Base-by-base conservation (phyloP, 495 filamentous ascomycete genomes). In the Collariella sp. region DNA sequence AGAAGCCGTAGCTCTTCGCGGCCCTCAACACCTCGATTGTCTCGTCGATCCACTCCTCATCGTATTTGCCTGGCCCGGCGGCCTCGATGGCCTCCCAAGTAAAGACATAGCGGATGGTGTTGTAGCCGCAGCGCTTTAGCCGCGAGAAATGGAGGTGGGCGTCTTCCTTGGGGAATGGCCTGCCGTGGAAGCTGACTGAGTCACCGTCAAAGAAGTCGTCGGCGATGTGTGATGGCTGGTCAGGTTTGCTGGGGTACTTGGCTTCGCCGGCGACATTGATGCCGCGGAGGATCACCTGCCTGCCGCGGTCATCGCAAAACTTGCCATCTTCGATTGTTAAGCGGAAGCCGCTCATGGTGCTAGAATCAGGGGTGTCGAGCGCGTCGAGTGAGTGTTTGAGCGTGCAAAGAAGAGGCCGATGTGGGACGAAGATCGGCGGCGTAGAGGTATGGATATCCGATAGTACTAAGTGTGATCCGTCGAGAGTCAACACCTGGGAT, bases 71-170 rank as follows among this genome's bases (percentile, higher is more conserved):
- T n/a, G 93, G 93, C 0, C 91, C 93, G 12, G 83, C 84, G 54
- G 89, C 83, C 72, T 98, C 93, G 62, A 98, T 91, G n/a, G 93
- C 91, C 67, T 98, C 93, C 93, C 93, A 98, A 0, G 91, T 97
- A 66, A 95, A 98, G 55, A 98, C 78, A 65, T 98, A 98, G 62
- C 93, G 79, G 47, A 98, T 91, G 1, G 87, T 88, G 69, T 96
- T 98, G 70, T 96, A 98, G 7, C 93, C 93, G 75, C 80, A 95
- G 56, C 84, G 85, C 56, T 84, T 84, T 48, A 98, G 69, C 31
- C 89, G 75, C n/a, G 86, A 80, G 67, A 98, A 95, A 63, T 98
- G 93, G 1, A 81, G 75, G 59, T 89, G 84, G 1, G 93, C 88
- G 34, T 96, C 89, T 47, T 87, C 81, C 39, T 86, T 74, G 3